Percentiles rank a stretch among this genome's conserved stretches.
phyloP scores from a whole-genome alignment of 129 eudicot species.

The Saussurea involucrata region DNA sequence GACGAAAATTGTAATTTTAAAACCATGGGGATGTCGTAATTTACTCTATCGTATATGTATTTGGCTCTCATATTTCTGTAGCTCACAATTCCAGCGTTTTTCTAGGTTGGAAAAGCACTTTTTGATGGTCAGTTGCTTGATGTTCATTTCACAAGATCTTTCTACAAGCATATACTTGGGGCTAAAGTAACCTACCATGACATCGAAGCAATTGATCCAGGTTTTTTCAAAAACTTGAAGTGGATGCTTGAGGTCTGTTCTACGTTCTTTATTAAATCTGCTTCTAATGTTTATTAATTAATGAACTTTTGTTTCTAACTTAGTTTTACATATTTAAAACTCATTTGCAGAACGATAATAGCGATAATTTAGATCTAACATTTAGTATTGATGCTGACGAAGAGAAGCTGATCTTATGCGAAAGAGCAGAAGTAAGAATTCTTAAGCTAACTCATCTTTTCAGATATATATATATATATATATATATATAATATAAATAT shows the following conservation, averaged over 20 bases:
- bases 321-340: neutral
- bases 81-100: conserved; percentile 4
- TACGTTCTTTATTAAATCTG: neutral
- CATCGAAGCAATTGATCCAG: conserved; percentile 86
- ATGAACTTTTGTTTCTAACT: neutral
- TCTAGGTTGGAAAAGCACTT: conserved; percentile 77
- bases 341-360: conserved; percentile 79
- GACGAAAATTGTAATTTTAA: too few species aligned
- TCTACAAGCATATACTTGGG: conserved; percentile 87
- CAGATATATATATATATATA: neutral
- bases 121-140: conserved; percentile 81
- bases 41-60: neutral
- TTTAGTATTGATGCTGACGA: conserved; percentile 99
- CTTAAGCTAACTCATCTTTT: neutral
- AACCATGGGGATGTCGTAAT: too few species aligned
- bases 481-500: too few species aligned
- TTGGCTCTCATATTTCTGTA: neutral
- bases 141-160: conserved; percentile 80
- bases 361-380: conserved; percentile 67
- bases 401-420: conserved; percentile 86
- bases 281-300: neutral
- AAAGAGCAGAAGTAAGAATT: conserved; percentile 61
- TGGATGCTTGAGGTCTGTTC: conserved; percentile 95
- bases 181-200: conserved; percentile 84
- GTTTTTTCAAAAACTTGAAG: conserved; percentile 88